Base-by-base conservation (phyloP, 2,329 filamentous ascomycete genomes). In the Hysterium pulicare region DNA sequence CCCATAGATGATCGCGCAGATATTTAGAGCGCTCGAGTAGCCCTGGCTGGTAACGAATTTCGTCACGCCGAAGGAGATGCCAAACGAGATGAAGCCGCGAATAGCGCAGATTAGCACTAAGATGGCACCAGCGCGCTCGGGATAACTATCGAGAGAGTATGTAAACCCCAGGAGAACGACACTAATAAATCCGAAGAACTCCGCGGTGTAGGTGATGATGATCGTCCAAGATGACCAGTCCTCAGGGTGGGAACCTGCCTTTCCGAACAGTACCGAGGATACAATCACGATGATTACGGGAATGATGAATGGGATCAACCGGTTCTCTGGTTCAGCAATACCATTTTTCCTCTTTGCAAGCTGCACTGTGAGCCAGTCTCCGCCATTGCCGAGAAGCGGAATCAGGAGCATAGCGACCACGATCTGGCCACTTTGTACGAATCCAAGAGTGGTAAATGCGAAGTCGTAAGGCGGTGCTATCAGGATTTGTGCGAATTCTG, bases 261-360 rank as follows among this genome's bases (percentile, higher is more conserved):
- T 38, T 5, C 54, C 53, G 20, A 54, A 57, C 9, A 58, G 23
- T 5, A 45, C 44, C 5, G 52, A 42, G 9, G 54, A 35, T 22
- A 58, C 26, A 15, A 48, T 58, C n/a, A 57, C 60, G 24, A 66
- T 38, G n/a, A 67, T 33, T 33, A 70, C 61, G 4, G 68, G 68
- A 9, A 70, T 47, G 19, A 67, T 54, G 1, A 71, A 56, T 2
- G 66, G 59, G 2, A 69, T 62, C 2, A 71, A 53, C 21, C 67
- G 59, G 49, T 69, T 62, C 41, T 71, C 66, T 16, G 69, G 68
- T 38, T 68, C 60, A 46, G 69, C 66, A 20, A 66, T 39, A 20
- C 61, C 58, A 30, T 52, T 50, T 41, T 67, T 64, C 30, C 62
- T 57, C 26, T 48, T 55, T n/a, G 59, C 54, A 38, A 68, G 50